These are phyloP conservation scores for Ceratocystis variospora DNA, from an alignment of 2,329 filamentous ascomycete genomes.

Conservation along the genomic window DNA sequence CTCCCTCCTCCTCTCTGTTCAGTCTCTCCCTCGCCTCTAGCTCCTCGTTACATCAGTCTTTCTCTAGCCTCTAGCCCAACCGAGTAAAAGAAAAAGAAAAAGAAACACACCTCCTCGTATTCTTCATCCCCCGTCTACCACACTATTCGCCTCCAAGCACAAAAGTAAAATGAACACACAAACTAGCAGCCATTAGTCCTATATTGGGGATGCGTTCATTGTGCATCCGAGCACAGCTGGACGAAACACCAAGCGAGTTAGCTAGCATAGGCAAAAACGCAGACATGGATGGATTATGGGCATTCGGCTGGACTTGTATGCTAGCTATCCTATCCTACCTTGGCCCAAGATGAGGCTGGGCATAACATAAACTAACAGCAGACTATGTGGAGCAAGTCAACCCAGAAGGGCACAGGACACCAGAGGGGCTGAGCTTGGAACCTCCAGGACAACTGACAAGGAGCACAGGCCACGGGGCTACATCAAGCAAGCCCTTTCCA, in stretches of 20 bases:
- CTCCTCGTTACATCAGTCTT: too few species aligned
- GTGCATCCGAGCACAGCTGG: conserved; percentile 4
- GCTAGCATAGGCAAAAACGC: too few species aligned
- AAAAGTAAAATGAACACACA: not conserved
- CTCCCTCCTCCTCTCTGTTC: too few species aligned
- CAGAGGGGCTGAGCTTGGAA: not conserved
- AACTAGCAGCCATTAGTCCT: not conserved
- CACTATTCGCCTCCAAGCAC: not conserved
- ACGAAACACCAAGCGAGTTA: not conserved
- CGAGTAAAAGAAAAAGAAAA: too few species aligned
- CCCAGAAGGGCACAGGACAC: not conserved
- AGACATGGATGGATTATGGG: too few species aligned
- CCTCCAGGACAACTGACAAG: not conserved
- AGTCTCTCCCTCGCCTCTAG: too few species aligned
- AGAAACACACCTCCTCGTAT: not conserved
- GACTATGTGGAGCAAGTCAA: not conserved
- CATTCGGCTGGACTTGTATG: not conserved
- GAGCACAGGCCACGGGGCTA: not conserved
- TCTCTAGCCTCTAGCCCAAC: too few species aligned
- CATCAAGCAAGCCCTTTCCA: too few species aligned
- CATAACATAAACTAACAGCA: not conserved
- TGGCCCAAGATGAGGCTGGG: not conserved
- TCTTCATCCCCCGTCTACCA: not conserved
- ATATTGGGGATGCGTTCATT: not conserved
- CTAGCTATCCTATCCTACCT: not conserved